These are phyloP conservation scores for Hibiscus mutabilis DNA, from an alignment of 345 rosid species.

Conservation along the genomic window DNA sequence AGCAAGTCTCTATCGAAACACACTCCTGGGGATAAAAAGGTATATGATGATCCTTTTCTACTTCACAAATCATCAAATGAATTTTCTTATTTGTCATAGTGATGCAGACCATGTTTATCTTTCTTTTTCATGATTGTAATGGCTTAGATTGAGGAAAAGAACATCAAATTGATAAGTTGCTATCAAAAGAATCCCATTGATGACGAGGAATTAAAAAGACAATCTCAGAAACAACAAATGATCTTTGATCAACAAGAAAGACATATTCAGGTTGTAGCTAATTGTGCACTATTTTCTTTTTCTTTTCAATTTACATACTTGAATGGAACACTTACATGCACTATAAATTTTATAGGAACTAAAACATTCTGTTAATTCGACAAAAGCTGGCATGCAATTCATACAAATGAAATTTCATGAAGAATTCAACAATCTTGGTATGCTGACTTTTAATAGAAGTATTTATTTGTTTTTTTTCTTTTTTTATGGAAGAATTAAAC, in stretches of 20 bases:
- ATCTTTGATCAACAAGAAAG: conserved; percentile 56
- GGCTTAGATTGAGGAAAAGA: conserved; percentile 53
- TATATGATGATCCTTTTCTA: conserved; percentile 21
- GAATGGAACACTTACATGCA: conserved; percentile 10
- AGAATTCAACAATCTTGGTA: conserved; percentile 82
- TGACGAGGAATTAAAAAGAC: conserved; percentile 46
- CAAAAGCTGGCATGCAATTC: conserved; percentile 83
- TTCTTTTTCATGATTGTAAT: background rate
- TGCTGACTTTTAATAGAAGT: background rate
- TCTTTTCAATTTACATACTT: background rate
- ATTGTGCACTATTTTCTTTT: conserved; percentile 1
- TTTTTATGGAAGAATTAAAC: background rate
- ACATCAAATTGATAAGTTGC: conserved; percentile 27
- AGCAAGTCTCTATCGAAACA: conserved; percentile 42
- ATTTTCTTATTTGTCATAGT: background rate
- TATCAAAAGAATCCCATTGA: conserved; percentile 26
- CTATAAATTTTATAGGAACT: conserved; percentile 42
- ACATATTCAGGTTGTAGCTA: conserved; percentile 11
- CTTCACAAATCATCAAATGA: background rate
- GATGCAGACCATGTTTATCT: background rate
- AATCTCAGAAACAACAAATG: conserved; percentile 37
- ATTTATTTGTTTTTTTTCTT: background rate
- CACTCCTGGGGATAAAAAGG: conserved; percentile 45
- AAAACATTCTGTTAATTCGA: conserved; percentile 47
- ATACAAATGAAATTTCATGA: conserved; percentile 78